Conservation (phyloP, 805 yeast species). For the Helenozyma rhizophorensis region DNA sequence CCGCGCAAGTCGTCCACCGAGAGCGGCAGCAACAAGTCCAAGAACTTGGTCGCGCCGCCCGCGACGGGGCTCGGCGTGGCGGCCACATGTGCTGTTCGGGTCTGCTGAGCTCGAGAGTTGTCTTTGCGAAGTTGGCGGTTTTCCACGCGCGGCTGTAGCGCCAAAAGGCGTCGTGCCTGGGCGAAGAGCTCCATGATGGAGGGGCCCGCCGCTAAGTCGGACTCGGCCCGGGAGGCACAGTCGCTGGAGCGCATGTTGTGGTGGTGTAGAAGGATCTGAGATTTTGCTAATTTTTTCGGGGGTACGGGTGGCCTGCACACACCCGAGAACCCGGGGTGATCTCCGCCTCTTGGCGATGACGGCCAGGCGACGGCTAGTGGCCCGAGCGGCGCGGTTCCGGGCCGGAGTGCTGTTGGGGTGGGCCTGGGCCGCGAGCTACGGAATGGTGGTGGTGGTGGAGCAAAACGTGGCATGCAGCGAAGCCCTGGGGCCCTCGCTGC, state of each 20-base stretch:
- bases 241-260: not conserved
- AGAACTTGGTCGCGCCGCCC: conserved; percentile 16
- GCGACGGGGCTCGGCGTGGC: conserved; percentile 8
- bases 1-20: conserved; percentile 34
- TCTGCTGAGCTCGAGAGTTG: conserved; percentile 23
- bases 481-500: too few species aligned
- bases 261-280: not conserved
- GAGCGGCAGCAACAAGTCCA: conserved; percentile 39
- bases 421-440: too few species aligned
- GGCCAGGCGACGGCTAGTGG: too few species aligned
- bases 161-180: conserved; percentile 37
- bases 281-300: too few species aligned
- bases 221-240: conserved; percentile 5
- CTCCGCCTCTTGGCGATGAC: conserved; percentile 79
- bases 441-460: too few species aligned
- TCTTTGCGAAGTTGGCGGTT: conserved; percentile 36
- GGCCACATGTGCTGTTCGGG: conserved; percentile 2
- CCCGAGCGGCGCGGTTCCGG: too few species aligned
- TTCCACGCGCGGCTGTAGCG: conserved; percentile 36
- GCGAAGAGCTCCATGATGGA: conserved; percentile 38
- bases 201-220: conserved; percentile 21
- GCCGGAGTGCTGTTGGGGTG: too few species aligned
- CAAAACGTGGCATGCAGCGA: too few species aligned
- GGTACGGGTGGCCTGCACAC: conserved; percentile 88
- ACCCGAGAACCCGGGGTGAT: conserved; percentile 75